Conservation (phyloP, 2,329 filamentous ascomycete genomes). For the Diplodia intermedia region DNA sequence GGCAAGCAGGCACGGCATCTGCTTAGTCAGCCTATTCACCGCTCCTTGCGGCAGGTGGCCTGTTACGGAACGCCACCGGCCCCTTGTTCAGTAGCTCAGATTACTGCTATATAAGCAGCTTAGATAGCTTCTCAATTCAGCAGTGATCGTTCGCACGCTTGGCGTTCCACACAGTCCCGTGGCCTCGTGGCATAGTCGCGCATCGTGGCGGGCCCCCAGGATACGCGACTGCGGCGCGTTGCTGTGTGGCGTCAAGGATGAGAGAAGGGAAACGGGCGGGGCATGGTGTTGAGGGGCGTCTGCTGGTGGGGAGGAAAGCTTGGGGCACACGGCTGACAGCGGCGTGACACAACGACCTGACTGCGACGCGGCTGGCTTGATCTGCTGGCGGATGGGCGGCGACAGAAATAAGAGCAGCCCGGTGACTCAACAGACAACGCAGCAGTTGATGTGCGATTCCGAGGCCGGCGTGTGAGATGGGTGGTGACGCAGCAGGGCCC, state of each 20-base stretch:
- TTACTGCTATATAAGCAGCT: too few relatives aligned
- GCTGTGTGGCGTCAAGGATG: conserved; percentile 1
- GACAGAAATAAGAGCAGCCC: background rate
- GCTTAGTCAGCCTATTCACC: too few relatives aligned
- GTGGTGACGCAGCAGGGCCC: conserved; percentile 8
- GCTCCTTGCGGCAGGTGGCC: too few relatives aligned
- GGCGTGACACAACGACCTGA: background rate
- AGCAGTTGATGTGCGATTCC: background rate
- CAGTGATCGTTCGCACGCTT: too few relatives aligned
- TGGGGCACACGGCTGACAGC: background rate
- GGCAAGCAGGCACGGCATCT: too few relatives aligned
- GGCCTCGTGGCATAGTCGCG: background rate
- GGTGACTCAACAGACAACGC: background rate
- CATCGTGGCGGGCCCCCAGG: background rate
- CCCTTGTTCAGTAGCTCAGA: too few relatives aligned
- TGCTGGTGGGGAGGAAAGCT: background rate
- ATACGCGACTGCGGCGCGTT: conserved; percentile 6
- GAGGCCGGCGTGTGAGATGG: background rate
- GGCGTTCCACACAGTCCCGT: too few relatives aligned
- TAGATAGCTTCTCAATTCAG: too few relatives aligned
- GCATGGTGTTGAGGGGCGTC: conserved; percentile 18
- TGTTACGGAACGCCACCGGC: too few relatives aligned
- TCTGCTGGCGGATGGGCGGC: background rate
- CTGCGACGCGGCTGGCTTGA: background rate
- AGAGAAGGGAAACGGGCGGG: background rate